Base-by-base conservation (phyloP, 208 protist genomes). In the Giardia muris region DNA sequence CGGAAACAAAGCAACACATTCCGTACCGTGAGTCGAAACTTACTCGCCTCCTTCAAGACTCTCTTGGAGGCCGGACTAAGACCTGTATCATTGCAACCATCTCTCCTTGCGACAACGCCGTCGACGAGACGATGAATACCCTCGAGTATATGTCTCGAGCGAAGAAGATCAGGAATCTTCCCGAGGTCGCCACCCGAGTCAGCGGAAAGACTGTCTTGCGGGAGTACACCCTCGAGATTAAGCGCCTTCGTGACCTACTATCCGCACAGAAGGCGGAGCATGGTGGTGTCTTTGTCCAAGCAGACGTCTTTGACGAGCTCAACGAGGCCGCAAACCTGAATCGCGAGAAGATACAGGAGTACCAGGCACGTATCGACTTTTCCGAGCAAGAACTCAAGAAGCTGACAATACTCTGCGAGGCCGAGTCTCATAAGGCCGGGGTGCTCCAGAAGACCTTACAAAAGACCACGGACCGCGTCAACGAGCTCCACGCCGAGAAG, bases 21-120 rank as follows among this genome's bases (percentile, higher is more conserved):
- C 93, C 94, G 0, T 94, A 94, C 39, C 47, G 94, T 45, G 87
- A 94, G 30, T 93, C 91, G 1, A 94, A 94, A 22, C 90, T 94
- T 22, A 94, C 94, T 10, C 0, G 92, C 0, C 0, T 94, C 1
- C 42, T 94, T 1, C 87, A 94, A 46, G 92, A 91, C 22, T 86
- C 76, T 30, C 44, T 94, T 1, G 93, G 93, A 39, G 93, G 93
- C 0, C 93, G 93, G 30, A 67, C 1, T 4, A 92, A 89, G 48
- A 93, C 93, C 1, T 30, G 46, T 19, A 2, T 94, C n/a, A 93
- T 92, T 46, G 47, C 89, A 19, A 89, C 22, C 30, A 87, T 43
- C 46, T 93, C 92, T 2, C 43, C 89, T 44, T 43, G 22, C 2
- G 30, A 4, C 42, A 87, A 47, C 43, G 92, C 91, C 47, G 0